Evolutionary conservation across 2,329 filamentous ascomycete species (phyloP).

Genomic region (Penicillium janthinellum): DNA sequence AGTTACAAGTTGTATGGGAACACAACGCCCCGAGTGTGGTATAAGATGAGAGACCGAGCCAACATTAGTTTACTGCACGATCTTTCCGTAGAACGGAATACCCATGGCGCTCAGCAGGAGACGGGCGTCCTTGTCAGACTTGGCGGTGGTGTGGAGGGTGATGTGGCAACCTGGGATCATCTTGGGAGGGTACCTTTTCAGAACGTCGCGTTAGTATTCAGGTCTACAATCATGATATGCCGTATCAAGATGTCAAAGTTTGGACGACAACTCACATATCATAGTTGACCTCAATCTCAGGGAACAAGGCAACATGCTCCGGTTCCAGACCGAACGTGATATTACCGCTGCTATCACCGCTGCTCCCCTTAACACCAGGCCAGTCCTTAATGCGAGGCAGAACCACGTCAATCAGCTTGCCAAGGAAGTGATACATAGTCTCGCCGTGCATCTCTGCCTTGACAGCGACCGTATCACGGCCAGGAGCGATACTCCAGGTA

Average conservation of each 20-base stretch:
- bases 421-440: slow-evolving; percentile 84
- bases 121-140: slow-evolving; percentile 80
- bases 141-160: slow-evolving; percentile 80
- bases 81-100: slow-evolving; percentile 79
- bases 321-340: slow-evolving; percentile 77
- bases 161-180: slow-evolving; percentile 87
- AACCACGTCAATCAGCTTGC: slow-evolving; percentile 86
- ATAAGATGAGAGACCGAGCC: slow-evolving; percentile 8
- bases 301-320: slow-evolving; percentile 79
- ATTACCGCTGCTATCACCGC: slow-evolving; percentile 87
- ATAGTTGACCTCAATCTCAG: slow-evolving; percentile 93
- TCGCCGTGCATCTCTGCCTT: slow-evolving; percentile 78
- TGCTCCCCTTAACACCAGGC: slow-evolving; percentile 73
- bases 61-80: slow-evolving; percentile 50
- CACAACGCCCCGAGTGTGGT: slow-evolving; percentile 12
- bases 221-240: background rate
- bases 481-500: slow-evolving; percentile 72
- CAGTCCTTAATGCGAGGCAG: slow-evolving; percentile 96
- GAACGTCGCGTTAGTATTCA: slow-evolving; percentile 6
- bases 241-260: background rate
- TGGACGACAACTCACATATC: slow-evolving; percentile 66
- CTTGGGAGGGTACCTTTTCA: slow-evolving; percentile 60
- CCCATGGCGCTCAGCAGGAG: slow-evolving; percentile 72
- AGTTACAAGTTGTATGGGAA: slow-evolving; percentile 29
- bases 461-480: slow-evolving; percentile 68